These are phyloP conservation scores for Kalmusia sp. DNA, from an alignment of 2,329 filamentous ascomycete species.

Conservation along the genomic window DNA sequence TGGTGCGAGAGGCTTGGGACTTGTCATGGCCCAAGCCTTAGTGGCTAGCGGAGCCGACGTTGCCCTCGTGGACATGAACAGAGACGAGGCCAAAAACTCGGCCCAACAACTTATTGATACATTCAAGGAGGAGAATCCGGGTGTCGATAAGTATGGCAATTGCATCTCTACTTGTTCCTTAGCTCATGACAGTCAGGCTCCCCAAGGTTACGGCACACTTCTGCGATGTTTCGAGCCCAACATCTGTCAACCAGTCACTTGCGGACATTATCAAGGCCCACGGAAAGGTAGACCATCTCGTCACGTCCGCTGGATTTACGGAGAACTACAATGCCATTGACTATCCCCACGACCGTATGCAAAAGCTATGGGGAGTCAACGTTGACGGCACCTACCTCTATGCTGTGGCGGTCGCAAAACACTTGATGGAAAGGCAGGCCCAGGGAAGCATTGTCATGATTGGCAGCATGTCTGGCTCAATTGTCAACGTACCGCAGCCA, in stretches of 20 bases:
- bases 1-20: conserved; percentile 84
- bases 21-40: conserved; percentile 92
- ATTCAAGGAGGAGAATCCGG: conserved; percentile 82
- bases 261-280: conserved; percentile 73
- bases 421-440: conserved; percentile 82
- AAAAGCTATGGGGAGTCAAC: conserved; percentile 94
- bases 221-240: conserved; percentile 81
- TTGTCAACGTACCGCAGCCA: conserved; percentile 95
- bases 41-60: conserved; percentile 87
- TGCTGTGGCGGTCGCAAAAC: conserved; percentile 81
- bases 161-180: conserved; percentile 19
- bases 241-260: conserved; percentile 78
- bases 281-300: conserved; percentile 86
- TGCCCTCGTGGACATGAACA: conserved; percentile 93
- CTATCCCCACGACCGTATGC: conserved; percentile 89
- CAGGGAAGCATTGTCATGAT: conserved; percentile 91
- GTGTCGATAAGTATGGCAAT: conserved; percentile 66
- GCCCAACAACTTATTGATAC: conserved; percentile 75
- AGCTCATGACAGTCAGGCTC: conserved; percentile 54
- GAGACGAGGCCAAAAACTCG: conserved; percentile 82
- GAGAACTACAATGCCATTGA: conserved; percentile 93
- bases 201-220: conserved; percentile 91
- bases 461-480: conserved; percentile 90
- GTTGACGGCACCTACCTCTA: conserved; percentile 93
- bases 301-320: conserved; percentile 95